These are phyloP conservation scores for Ceratobasidium sp. DNA, from an alignment of 1,284 basidiomycete species.

Conservation along the genomic window DNA sequence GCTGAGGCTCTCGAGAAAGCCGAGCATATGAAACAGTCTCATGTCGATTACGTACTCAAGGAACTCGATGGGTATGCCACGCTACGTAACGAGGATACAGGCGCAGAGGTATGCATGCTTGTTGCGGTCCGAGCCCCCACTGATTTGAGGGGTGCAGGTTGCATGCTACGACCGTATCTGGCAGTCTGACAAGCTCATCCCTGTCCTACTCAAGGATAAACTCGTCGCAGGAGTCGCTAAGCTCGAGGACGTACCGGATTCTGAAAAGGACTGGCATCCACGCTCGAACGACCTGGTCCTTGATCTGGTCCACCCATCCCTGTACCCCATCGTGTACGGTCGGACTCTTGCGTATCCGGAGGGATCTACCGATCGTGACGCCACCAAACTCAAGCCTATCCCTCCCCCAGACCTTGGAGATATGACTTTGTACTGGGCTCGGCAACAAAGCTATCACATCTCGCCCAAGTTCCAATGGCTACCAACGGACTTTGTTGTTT, in stretches of 20 bases:
- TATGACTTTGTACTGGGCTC: not conserved
- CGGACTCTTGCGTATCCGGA: conserved; percentile 46
- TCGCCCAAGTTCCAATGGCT: conserved; percentile 56
- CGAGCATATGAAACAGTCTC: conserved; percentile 58
- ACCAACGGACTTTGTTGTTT: conserved; percentile 55
- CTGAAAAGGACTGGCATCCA: conserved; percentile 62
- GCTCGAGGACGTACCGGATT: conserved; percentile 58
- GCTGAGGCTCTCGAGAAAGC: conserved; percentile 53
- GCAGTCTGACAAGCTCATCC: conserved; percentile 58
- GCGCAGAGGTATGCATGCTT: conserved; percentile 54
- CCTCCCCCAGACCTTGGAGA: not conserved
- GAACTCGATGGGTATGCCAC: conserved; percentile 63
- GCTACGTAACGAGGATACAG: conserved; percentile 57
- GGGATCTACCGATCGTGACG: not conserved
- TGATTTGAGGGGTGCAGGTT: conserved; percentile 51
- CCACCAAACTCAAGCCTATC: not conserved
- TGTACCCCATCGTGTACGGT: conserved; percentile 58
- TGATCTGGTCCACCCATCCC: too few species aligned
- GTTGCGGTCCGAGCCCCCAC: not conserved
- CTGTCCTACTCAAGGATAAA: conserved; percentile 37
- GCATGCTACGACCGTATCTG: conserved; percentile 68
- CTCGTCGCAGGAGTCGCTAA: conserved; percentile 50
- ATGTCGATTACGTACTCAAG: conserved; percentile 64
- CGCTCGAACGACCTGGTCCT: conserved; percentile 59
- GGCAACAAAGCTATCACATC: conserved; percentile 17